Evolutionary conservation across 768 basidiomycete species (phyloP).

Genomic region (Suillus occidentalis): DNA sequence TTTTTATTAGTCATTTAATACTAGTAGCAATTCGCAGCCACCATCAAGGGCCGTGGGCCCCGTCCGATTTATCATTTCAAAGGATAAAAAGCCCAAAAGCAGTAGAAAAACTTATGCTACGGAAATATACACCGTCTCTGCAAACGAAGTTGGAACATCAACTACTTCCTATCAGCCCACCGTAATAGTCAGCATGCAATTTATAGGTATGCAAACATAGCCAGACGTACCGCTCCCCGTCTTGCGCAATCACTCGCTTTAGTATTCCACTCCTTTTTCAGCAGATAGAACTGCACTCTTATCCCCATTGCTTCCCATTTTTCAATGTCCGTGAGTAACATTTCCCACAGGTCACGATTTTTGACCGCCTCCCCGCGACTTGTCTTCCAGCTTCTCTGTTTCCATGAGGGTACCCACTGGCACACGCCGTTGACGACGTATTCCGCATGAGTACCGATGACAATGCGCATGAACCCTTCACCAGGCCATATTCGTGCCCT

Average conservation of each 20-base stretch:
- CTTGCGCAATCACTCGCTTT: constrained; percentile 5
- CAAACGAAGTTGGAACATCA: not conserved
- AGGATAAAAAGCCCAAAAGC: not conserved
- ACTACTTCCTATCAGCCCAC: not conserved
- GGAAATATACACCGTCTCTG: not conserved
- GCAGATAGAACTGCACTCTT: constrained; percentile 8
- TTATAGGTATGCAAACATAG: not conserved
- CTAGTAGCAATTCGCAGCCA: not conserved
- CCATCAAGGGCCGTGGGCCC: not conserved
- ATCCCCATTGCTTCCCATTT: constrained; percentile 8
- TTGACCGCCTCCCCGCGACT: constrained; percentile 12
- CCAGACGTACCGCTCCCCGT: constrained; percentile 1
- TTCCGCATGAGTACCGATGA: constrained; percentile 32
- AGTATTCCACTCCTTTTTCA: constrained; percentile 9
- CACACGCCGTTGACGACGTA: constrained; percentile 31
- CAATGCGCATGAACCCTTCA: constrained; percentile 31
- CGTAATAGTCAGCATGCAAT: not conserved
- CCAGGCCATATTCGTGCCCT: constrained; percentile 24
- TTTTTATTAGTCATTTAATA: not conserved
- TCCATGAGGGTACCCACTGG: constrained; percentile 25
- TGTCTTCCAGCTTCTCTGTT: constrained; percentile 11
- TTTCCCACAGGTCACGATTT: constrained; percentile 15
- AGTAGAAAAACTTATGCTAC: not conserved
- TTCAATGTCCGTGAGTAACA: constrained; percentile 9
- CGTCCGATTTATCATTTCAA: not conserved